Base-by-base conservation (phyloP, 768 basidiomycete species). In the Galerina sulciceps region DNA sequence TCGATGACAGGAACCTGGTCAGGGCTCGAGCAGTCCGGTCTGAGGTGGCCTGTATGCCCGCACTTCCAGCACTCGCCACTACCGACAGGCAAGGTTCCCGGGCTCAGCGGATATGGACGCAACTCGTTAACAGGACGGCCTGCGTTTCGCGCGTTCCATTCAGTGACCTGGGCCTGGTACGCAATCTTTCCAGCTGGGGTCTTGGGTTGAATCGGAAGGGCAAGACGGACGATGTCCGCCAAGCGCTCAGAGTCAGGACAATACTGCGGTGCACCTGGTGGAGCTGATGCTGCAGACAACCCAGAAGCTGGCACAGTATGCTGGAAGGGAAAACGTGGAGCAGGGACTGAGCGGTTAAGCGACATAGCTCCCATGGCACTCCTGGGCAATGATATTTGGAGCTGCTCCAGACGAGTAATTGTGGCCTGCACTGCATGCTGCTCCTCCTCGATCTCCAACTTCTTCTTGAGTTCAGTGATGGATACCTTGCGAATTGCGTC, bases 21-120 rank as follows among this genome's bases (percentile, higher is more conserved):
- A 0, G 49, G 8, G 1, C 36, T 11, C 9, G 53, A 2, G 50
- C 67, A 68, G 2, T 35, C 45, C 8, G 23, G 17, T 2, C 14
- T 9, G 36, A 15, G 48, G 47, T 67, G 67, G 10, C 63, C 60
- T 0, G 44, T 5, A 5, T 61, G 50, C 0, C 69, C 69, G 36
- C 70, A 71, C 10, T 49, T 51, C 64, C 59, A 68, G 41, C 68
- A 70, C 43, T 64, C 66, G 4, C 62, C 60, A 14, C 59, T 50
- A 2, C 45, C 57, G 13, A 69, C 51, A 13, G 65, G 51, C 15
- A 40, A 35, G 4, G 69, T 65, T 4, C 71, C 70, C 0, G 69
- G 69, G 0, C 45, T 58, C 0, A 73, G 63, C 8, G 71, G 69
- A 49, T 63, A 65, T 3, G 66, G 69, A 2, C 60, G 57, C 4